Evolutionary conservation across 768 basidiomycete genomes (phyloP).

Genomic region (Pleurotus platypus): DNA sequence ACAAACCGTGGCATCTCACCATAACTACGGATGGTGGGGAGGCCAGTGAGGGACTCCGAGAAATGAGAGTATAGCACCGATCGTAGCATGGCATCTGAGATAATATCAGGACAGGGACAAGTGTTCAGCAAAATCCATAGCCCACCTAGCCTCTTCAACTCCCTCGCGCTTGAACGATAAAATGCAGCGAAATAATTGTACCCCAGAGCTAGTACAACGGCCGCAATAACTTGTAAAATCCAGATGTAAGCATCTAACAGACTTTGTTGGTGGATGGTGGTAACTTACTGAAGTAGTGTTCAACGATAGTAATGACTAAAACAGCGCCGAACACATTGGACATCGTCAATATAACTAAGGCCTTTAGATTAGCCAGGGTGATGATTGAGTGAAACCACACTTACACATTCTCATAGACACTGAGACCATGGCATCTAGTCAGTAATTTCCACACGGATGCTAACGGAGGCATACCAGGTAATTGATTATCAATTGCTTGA

Average conservation of each 20-base stretch:
- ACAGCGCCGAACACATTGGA: constrained; percentile 49
- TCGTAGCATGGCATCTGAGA: constrained; percentile 63
- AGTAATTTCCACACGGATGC: too few relatives aligned
- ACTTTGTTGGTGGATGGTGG: neutral
- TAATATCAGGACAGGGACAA: neutral
- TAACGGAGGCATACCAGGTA: constrained; percentile 38
- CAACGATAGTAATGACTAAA: constrained; percentile 52
- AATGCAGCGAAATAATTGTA: constrained; percentile 66
- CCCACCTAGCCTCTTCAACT: constrained; percentile 54
- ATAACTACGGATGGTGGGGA: constrained; percentile 72
- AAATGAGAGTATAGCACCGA: constrained; percentile 76
- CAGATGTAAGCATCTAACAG: neutral
- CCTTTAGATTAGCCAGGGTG: too few relatives aligned
- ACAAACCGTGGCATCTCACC: constrained; percentile 62
- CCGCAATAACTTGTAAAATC: constrained; percentile 45
- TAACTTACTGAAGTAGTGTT: constrained; percentile 57
- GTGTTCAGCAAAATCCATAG: neutral
- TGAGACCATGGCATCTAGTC: constrained; percentile 14
- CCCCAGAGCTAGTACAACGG: constrained; percentile 47
- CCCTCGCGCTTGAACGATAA: constrained; percentile 74
- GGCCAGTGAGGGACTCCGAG: constrained; percentile 68
- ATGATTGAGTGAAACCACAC: constrained; percentile 16
- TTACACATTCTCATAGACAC: constrained; percentile 57
- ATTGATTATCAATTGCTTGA: constrained; percentile 54
- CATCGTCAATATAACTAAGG: constrained; percentile 45